Conservation (phyloP, 805 yeast genomes). For the Lipomyces starkeyi region DNA sequence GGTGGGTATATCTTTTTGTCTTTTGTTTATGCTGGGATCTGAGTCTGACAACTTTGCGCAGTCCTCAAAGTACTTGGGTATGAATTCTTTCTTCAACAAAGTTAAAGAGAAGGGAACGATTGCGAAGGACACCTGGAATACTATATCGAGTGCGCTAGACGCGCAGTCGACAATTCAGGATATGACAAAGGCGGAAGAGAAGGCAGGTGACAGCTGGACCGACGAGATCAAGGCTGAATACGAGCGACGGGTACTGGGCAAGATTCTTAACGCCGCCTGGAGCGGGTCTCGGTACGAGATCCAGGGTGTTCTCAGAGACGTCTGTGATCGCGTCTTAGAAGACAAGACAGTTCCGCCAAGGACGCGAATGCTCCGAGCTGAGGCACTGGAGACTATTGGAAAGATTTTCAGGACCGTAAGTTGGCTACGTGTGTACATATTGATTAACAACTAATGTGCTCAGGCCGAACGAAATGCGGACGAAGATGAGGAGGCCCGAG, state of each 20-base stretch:
- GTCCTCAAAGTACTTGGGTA: constrained; percentile 82
- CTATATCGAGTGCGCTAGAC: constrained; percentile 82
- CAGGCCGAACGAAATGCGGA: constrained; percentile 74
- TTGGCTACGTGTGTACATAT: neutral
- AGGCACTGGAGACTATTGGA: constrained; percentile 77
- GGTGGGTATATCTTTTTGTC: constrained; percentile 56
- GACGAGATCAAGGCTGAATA: constrained; percentile 73
- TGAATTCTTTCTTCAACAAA: constrained; percentile 80
- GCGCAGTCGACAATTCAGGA: constrained; percentile 82
- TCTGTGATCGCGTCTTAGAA: constrained; percentile 75
- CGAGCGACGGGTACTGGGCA: constrained; percentile 84
- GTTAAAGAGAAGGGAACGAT: constrained; percentile 84
- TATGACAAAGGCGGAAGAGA: constrained; percentile 73
- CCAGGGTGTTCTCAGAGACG: constrained; percentile 75
- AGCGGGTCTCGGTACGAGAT: constrained; percentile 88
- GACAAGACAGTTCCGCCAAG: constrained; percentile 67
- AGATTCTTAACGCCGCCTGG: constrained; percentile 94
- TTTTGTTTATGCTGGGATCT: neutral
- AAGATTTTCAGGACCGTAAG: constrained; percentile 57
- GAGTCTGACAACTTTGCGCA: constrained; percentile 50
- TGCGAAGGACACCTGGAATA: constrained; percentile 81
- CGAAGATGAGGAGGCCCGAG: constrained; percentile 87
- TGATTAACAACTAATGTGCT: neutral
- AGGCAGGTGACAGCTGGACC: constrained; percentile 57
- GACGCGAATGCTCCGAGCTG: constrained; percentile 75